Evolutionary conservation across 148 eudicot species (phyloP).

Genomic region (Rheum nobile): DNA sequence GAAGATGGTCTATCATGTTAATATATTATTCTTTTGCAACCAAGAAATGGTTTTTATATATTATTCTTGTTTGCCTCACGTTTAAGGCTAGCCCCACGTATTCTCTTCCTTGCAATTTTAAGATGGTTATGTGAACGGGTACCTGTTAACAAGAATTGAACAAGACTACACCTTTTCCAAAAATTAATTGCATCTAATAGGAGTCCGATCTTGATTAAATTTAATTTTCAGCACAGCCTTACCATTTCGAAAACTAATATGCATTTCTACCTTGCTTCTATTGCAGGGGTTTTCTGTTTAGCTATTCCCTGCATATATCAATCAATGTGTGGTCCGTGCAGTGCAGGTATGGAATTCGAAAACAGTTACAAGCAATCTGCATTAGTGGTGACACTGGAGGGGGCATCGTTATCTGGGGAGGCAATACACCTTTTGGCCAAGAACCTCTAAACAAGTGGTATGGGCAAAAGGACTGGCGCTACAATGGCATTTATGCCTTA

Average conservation of each 20-base stretch:
- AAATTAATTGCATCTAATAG: neutral
- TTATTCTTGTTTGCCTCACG: too few species aligned
- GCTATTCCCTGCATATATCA: slow-evolving; percentile 79
- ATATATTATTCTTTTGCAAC: too few species aligned
- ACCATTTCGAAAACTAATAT: too few species aligned
- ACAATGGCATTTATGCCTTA: slow-evolving; percentile 84
- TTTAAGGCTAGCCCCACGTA: slow-evolving; percentile 42
- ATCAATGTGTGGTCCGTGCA: slow-evolving; percentile 76
- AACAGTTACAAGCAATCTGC: slow-evolving; percentile 30
- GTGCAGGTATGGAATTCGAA: slow-evolving; percentile 44
- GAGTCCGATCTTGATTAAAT: neutral
- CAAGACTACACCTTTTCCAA: neutral
- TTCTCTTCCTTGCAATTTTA: neutral
- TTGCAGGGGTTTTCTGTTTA: slow-evolving; percentile 71
- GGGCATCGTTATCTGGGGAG: slow-evolving; percentile 60
- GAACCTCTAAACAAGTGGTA: slow-evolving; percentile 51
- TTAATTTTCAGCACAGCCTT: too few species aligned
- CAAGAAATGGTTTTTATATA: too few species aligned
- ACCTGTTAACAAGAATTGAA: neutral
- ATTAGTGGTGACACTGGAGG: slow-evolving; percentile 90
- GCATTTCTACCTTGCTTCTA: slow-evolving; percentile 14
- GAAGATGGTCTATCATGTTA: too few species aligned
- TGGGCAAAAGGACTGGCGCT: slow-evolving; percentile 90
- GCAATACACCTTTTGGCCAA: slow-evolving; percentile 38
- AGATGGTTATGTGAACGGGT: neutral